Conservation (phyloP, 805 yeast species). For the Wickerhamiella lipophila region DNA sequence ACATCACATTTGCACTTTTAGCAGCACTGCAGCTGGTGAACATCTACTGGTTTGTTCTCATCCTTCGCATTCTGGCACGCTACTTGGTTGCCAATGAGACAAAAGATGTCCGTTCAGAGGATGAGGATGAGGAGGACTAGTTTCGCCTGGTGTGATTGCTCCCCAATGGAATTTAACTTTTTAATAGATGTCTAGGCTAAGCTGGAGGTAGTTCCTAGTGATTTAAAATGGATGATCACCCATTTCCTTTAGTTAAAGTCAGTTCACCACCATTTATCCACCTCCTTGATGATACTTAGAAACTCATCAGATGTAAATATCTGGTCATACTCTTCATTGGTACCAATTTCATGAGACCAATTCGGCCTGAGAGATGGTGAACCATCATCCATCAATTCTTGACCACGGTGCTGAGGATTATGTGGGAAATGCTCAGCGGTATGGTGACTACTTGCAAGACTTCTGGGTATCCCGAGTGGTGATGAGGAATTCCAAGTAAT, state of each 20-base stretch:
- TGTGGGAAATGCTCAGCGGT: not conserved
- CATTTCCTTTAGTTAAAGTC: not conserved
- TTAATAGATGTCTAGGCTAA: too few species aligned
- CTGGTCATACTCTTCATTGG: not conserved
- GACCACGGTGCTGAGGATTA: not conserved
- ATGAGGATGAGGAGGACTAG: constrained; percentile 36
- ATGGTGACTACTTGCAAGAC: not conserved
- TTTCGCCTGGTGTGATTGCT: too few species aligned
- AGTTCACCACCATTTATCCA: not conserved
- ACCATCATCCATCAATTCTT: not conserved
- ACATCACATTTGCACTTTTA: constrained; percentile 69
- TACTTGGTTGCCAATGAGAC: constrained; percentile 42
- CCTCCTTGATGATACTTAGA: not conserved
- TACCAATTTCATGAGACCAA: not conserved
- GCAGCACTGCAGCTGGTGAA: constrained; percentile 76
- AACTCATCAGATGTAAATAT: not conserved
- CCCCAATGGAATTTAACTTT: too few species aligned
- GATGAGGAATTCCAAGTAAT: too few species aligned
- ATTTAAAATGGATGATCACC: too few species aligned
- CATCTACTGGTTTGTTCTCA: constrained; percentile 74
- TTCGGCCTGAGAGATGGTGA: not conserved
- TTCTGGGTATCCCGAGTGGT: too few species aligned
- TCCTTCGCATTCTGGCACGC: constrained; percentile 65
- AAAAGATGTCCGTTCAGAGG: constrained; percentile 66
- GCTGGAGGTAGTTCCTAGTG: too few species aligned